These are phyloP conservation scores for Zygotorulaspora florentina DNA, from an alignment of 805 yeast species.

Conservation along the genomic window DNA sequence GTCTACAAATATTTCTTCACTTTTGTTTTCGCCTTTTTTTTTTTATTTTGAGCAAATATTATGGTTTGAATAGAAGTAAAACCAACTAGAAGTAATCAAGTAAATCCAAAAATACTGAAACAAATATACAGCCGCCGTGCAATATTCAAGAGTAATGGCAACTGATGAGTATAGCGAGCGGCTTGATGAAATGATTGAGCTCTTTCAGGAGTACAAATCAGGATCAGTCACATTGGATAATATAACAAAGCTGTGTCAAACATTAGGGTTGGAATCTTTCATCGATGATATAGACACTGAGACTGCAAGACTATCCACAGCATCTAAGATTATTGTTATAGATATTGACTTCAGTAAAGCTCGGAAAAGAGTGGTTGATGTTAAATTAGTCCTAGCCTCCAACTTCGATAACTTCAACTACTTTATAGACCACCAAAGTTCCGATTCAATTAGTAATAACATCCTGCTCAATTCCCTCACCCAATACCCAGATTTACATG, in stretches of 20 bases:
- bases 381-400: slow-evolving; percentile 36
- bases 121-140: neutral
- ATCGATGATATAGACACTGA: slow-evolving; percentile 29
- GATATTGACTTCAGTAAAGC: slow-evolving; percentile 34
- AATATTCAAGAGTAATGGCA: slow-evolving; percentile 15
- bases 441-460: slow-evolving; percentile 16
- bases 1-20: too few species aligned
- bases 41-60: neutral
- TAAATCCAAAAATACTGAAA: neutral
- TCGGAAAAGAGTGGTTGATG: slow-evolving; percentile 30
- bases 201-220: slow-evolving; percentile 33
- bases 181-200: slow-evolving; percentile 29
- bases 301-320: slow-evolving; percentile 33
- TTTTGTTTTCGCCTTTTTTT: too few species aligned
- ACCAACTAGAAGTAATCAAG: neutral
- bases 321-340: slow-evolving; percentile 36
- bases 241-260: slow-evolving; percentile 34
- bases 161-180: slow-evolving; percentile 27
- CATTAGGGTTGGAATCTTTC: slow-evolving; percentile 34
- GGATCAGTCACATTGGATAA: slow-evolving; percentile 32
- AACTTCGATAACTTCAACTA: slow-evolving; percentile 37
- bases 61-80: neutral
- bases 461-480: slow-evolving; percentile 32
- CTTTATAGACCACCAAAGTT: slow-evolving; percentile 19
- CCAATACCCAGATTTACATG: slow-evolving; percentile 26